Base-by-base conservation (phyloP, 2,329 filamentous ascomycete genomes). In the Scytalidium lignicola region DNA sequence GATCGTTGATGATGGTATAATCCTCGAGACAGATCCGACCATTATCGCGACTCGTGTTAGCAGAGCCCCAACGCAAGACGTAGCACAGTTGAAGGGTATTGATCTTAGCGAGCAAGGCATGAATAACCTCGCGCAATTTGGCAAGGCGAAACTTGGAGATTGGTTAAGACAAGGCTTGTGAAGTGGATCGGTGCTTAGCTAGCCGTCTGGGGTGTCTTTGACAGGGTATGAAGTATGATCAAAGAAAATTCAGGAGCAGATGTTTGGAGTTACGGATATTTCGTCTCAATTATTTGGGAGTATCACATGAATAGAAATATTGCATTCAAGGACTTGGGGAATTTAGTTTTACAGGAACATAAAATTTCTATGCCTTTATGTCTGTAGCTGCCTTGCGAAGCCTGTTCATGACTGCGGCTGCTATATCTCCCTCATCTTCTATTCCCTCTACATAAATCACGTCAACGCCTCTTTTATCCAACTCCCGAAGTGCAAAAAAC, bases 51-150 rank as follows among this genome's bases (percentile, higher is more conserved):
- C 90, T 66, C 79, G 93, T 59, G 93, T 97, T 62, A 96, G 89
- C 78, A 86, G 86, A 69, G 91, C 93, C 39, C 93, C 93, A 9
- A 84, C 86, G 40, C 88, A 95, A 63, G 93, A 99, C 72, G 85
- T 90, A 60, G 77, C 80, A 8, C 90, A 90, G 65, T 82, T 96
- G 69, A 90, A 93, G 75, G 89, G 88, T 65, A 92, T 97, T 69
- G 92, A 97, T 67, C 82, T 97, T 49, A 95, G 90, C 62, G 92
- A 97, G 71, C 90, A 96, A 71, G 92, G 92, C 45, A 82, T 97
- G 68, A 84, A 96, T 70, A 96, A 96, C 72, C 77, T 92, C 58
- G 93, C 91, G 70, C 89, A 96, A 68, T 86, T 96, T 67, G 92
- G 91, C 67, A 95, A 93, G 77, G 85, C 86, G 62, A 92, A 95